Conservation (phyloP, 139 green algal genomes). For the Chlamydomonas eustigma region DNA sequence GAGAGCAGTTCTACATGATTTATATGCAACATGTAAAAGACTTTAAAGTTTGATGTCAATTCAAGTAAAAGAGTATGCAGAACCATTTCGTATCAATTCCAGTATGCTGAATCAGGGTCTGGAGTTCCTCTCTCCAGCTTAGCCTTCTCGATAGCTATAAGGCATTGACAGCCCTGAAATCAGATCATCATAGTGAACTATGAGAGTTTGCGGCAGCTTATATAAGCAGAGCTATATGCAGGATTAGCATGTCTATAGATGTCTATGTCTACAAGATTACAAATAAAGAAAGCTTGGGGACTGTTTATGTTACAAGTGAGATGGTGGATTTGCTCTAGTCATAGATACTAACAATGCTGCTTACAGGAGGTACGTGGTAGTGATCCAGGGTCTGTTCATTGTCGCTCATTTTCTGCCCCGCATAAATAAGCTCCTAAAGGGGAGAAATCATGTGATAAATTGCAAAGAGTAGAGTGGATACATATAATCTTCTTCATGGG, state of each 20-base stretch:
- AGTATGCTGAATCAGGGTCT: conserved; percentile 79
- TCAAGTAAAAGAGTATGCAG: neutral
- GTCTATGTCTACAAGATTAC: too few relatives aligned
- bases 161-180: conserved; percentile 74
- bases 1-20: too few relatives aligned
- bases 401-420: conserved; percentile 72
- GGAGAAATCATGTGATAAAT: too few relatives aligned
- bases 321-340: too few relatives aligned
- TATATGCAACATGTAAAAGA: too few relatives aligned
- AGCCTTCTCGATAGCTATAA: conserved; percentile 83
- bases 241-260: too few relatives aligned
- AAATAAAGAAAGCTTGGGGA: too few relatives aligned
- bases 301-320: too few relatives aligned
- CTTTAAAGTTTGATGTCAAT: neutral
- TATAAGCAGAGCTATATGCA: too few relatives aligned
- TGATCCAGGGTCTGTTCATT: conserved; percentile 49
- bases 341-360: conserved; percentile 20
- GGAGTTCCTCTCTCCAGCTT: conserved; percentile 70
- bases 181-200: neutral
- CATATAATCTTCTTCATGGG: too few relatives aligned
- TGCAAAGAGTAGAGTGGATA: too few relatives aligned
- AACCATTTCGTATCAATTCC: conserved; percentile 54
- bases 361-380: conserved; percentile 78
- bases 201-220: neutral
- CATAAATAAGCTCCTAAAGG: conserved; percentile 72